Evolutionary conservation across 345 rosid species (phyloP), one percentile per base, ranked within the genome.

Genomic region (Viola odorata): DNA sequence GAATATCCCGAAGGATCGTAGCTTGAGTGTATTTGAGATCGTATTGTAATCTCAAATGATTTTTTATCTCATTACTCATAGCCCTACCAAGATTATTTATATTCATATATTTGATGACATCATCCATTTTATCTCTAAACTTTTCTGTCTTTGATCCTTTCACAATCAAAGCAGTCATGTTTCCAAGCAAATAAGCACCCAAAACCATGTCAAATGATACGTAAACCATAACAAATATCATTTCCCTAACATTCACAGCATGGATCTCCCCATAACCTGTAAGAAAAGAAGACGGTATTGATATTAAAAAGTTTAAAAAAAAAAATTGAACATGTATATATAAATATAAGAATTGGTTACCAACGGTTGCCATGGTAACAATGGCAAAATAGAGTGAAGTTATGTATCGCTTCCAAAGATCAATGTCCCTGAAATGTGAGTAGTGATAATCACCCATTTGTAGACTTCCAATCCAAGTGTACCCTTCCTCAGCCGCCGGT

Each of bases 181-280:
- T 91, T 68, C 98, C 98, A 7, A 88, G 81, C 67, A 91, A 67
- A 80, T 91, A 91, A 48, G 96, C 96, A 6, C 95, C 88, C 23
- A 91, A 84, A 78, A 91, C 83, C 96, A 88, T 91, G 51, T 91
- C 96, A 12, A 88, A 86, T 5, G 95, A 91, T 42, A 88, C 84
- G 70, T 81, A 91, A 39, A 69, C 45, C 98, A 91, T 91, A 2
- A 86, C 81, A 44, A 91, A 91, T 72, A 86, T 81, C 96, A 91
- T 88, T 71, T 91, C 96, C 60, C 91, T 78, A 53, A 80, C 74
- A 75, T 91, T 91, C 42, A 88, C 95, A 2, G 95, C 98, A 50
- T 91, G 98, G 75, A 86, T 77, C 41, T 91, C 96, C 69, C 98
- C 96, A 67, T 91, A 88, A 41, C 98, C 98, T 91, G 82, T 58